Percentiles rank a stretch among this genome's conserved stretches.
Conservation (phyloP, 2,329 filamentous ascomycete genomes). For the Aspergillus costaricaensis region DNA sequence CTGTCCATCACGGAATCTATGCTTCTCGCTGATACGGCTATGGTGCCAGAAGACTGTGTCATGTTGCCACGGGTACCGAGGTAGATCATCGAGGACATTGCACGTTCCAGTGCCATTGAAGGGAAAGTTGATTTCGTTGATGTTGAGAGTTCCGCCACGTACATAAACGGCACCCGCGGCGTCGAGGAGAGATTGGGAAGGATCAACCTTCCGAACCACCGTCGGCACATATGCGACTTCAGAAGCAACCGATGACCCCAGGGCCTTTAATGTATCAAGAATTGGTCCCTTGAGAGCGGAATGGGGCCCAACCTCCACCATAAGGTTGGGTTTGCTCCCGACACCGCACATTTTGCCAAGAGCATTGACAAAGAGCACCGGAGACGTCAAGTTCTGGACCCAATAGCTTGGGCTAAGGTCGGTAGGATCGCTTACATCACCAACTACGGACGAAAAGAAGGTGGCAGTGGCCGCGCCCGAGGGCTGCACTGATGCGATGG, state of each 20-base stretch:
- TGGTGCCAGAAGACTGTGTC: not conserved
- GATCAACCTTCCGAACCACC: not conserved
- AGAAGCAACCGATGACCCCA: not conserved
- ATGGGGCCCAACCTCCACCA: not conserved
- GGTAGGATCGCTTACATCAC: not conserved
- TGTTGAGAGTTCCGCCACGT: not conserved
- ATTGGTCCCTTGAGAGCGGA: not conserved
- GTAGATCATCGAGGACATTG: not conserved
- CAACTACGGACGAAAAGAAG: not conserved
- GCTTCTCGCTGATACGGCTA: not conserved
- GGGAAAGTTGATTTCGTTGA: not conserved
- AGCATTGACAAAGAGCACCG: not conserved
- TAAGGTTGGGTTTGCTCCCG: not conserved
- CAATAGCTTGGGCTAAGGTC: not conserved
- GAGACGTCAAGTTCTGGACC: not conserved
- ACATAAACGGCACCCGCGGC: not conserved
- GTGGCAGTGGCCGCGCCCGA: too few species aligned
- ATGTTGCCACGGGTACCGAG: not conserved
- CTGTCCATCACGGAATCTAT: not conserved
- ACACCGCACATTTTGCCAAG: not conserved
- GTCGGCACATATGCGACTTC: not conserved
- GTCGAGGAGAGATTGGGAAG: not conserved
- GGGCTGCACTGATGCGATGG: not conserved
- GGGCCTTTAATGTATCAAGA: not conserved
- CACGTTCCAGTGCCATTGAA: not conserved